phyloP scores from a whole-genome alignment of 1,139 yeast genomes.

The Hanseniaspora uvarum region DNA sequence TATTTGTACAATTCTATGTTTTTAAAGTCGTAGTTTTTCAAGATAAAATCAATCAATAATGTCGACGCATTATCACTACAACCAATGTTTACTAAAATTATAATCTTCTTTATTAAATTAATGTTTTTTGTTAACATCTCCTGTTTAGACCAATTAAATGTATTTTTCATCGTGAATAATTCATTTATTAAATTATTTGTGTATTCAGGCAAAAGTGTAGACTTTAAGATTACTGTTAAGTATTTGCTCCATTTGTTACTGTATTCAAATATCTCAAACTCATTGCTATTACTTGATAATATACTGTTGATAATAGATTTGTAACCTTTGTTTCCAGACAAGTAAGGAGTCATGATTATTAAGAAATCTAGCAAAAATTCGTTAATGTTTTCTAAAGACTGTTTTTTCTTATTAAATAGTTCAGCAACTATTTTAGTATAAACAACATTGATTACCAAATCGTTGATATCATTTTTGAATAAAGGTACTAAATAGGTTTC shows the following conservation, averaged over 20 bases:
- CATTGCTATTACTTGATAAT: background rate
- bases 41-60: background rate
- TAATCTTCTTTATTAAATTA: background rate
- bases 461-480: slow-evolving; percentile 7
- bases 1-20: background rate
- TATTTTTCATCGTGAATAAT: slow-evolving; percentile 2
- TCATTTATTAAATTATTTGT: background rate
- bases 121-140: slow-evolving; percentile 5
- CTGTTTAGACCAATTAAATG: slow-evolving; percentile 15
- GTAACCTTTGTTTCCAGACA: background rate
- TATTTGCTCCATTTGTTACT: background rate
- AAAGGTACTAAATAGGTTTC: background rate
- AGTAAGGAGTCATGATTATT: background rate
- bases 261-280: slow-evolving; percentile 1
- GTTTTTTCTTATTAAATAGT: background rate
- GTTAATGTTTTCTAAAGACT: background rate
- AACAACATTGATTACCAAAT: background rate
- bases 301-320: background rate
- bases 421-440: slow-evolving; percentile 1
- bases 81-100: background rate
- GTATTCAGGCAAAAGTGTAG: background rate
- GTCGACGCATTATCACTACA: background rate
- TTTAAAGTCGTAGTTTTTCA: slow-evolving; percentile 5
- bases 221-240: background rate
- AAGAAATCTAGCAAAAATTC: background rate